Base-by-base conservation (phyloP, 768 basidiomycete species). In the Leccinum aurantiacum region DNA sequence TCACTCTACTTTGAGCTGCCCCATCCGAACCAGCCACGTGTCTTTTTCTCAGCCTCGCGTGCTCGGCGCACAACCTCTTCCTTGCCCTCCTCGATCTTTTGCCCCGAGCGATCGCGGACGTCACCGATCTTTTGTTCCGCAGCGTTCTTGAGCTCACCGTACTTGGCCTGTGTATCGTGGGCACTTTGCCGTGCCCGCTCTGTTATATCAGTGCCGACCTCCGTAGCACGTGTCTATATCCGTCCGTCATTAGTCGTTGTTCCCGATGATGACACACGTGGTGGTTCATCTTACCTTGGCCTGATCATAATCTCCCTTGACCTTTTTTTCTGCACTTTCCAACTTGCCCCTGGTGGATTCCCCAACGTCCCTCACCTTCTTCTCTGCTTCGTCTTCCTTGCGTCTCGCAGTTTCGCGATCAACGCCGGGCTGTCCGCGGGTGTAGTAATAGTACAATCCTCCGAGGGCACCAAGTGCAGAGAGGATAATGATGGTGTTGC, bases 11-110 rank as follows among this genome's bases (percentile, higher is more conserved):
- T 70, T 35, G 65, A 65, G 53, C 74, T 63, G 24, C 77, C 78
- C 67, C 77, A 78, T 14, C 77, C 72, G 25, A 79, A 79, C 76
- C 77, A 77, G 52, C 72, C 66, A 41, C 76, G 74, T 4, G 70
- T 48, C 11, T 71, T 68, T 17, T 63, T 61, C 59, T 73, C 66
- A 13, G 64, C 72, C 19, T 64, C 63, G 35, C 56, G 65, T 14
- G 63, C 67, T 37, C 62, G 71, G 53, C 69, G 69, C 3, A 50
- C 56, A 22, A 60, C 60, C 10, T 61, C 66, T 38, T 67, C 74
- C 68, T 76, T 74, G 0, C 68, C 63, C 48, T 75, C 75, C 13
- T 69, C 72, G 9, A 71, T 51, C 41, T 37, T 69, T 33, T 65
- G 61, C 62, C 75, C 72, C 3, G 72, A 64, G 54, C 55, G 65